Evolutionary conservation across 331 rosid species (phyloP), one percentile per base, ranked within the genome.

Genomic region (Prunus yedoensis): DNA sequence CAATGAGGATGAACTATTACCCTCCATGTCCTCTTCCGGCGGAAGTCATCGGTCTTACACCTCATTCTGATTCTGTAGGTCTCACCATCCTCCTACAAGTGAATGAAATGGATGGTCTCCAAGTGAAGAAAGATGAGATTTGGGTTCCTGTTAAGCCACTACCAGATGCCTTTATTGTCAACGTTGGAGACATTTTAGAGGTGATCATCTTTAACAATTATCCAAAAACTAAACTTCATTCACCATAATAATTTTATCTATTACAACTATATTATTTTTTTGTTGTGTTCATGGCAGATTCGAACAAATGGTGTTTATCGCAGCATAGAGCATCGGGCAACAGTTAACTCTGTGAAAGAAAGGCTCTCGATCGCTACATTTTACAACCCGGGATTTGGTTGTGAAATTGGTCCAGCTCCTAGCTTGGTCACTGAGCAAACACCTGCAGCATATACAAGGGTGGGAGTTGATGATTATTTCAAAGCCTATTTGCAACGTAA

Each of bases 121-220:
- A 79, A 46, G 49, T 83, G 10, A 83, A 54, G 79, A 83, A 83
- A 32, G 69, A 79, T 32, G 86, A 70, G 7, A 50, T 41, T 27
- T 83, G 81, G 86, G 59, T 75, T 62, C 59, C 76, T 17, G 79
- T 83, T 3, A 79, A 52, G n/a, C 81, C 86, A 2, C 78, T 75
- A 1, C 81, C 81, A 18, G 35, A 79, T 71, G 86, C 86, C 5
- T 79, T 75, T 45, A 70, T 83, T 20, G 51, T 83, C 58, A 83
- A 83, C 68, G 14, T 83, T 17, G 87, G 83, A 5, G 87, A 79
- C 60, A 23, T 43, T 18, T 14, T 83, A 17, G 87, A 83, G 87
- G 84, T 83, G 76, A 27, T 20, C 2, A n/a, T 38, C 43, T 4
- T 38, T 38, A 38, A 38, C 9, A 6, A 38, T 7, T 38, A 38